Conservation (phyloP, 2,329 filamentous ascomycete genomes). For the Aspergillus eucalypticola region DNA sequence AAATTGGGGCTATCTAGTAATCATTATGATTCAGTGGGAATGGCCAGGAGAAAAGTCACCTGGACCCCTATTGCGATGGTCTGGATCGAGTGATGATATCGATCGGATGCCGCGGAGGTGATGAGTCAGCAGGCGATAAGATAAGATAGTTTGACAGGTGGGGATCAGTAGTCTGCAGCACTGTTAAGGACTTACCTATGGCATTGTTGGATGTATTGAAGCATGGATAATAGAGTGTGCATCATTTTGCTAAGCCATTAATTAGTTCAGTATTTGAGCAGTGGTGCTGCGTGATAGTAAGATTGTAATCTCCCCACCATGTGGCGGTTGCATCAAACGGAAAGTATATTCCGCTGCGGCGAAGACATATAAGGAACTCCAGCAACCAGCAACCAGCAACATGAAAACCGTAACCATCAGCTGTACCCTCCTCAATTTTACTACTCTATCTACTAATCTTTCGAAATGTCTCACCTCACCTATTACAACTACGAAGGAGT, state of each 20-base stretch:
- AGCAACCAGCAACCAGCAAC: background rate
- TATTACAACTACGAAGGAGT: constrained; percentile 44
- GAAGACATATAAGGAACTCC: background rate
- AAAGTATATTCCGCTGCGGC: background rate
- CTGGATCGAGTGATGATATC: constrained; percentile 1
- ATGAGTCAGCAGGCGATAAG: background rate
- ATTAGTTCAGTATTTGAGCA: too few relatives aligned
- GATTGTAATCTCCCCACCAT: too few relatives aligned
- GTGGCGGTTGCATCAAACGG: background rate
- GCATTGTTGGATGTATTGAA: too few relatives aligned
- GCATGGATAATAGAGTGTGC: too few relatives aligned
- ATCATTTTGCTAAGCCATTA: too few relatives aligned
- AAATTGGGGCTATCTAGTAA: background rate
- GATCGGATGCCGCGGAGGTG: background rate
- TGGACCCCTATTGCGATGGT: background rate
- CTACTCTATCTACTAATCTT: background rate
- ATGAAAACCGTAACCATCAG: background rate
- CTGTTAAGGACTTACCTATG: background rate
- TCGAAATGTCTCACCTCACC: constrained; percentile 37
- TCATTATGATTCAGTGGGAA: background rate
- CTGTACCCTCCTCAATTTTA: background rate
- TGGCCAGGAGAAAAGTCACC: constrained; percentile 1
- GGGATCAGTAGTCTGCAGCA: background rate
- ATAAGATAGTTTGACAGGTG: background rate
- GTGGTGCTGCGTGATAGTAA: too few relatives aligned